Evolutionary conservation across 345 rosid genomes (phyloP), one percentile per base, ranked within the genome.

Genomic region (Firmiana major): DNA sequence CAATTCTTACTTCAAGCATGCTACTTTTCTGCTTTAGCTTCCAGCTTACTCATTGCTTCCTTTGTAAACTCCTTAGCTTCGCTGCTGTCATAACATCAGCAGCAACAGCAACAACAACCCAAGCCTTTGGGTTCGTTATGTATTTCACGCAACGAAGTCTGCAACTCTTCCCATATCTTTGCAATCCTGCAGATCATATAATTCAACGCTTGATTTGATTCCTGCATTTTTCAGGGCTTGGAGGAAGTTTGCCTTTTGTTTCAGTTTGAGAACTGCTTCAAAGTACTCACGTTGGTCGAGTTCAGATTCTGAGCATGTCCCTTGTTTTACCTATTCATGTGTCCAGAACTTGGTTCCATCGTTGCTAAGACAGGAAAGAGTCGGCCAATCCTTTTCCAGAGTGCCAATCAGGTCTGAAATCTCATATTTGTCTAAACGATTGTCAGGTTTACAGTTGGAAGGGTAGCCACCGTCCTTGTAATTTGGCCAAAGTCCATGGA

Each of bases 401-500:
- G 55, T 80, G 76, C 84, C 78, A 1, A 71, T 57, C 74, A 94
- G 79, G 54, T 90, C 93, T 68, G 90, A 80, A 13, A 94, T 85
- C 98, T 92, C n/a, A n/a, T n/a, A 84, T 60, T 71, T 71, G 21
- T 88, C 75, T 54, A 91, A 93, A 21, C 92, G 88, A 75, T 75
- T 84, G 49, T 58, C 26, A 3, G 85, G 74, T 70, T 96, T 93
- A 42, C 99, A 96, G 71, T 91, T 89, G 13, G 93, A 89, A 22
- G 99, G 98, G 82, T 91, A 96, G 1, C 87, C 74, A 3, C 99
- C 99, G 38, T 92, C 89, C 0, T 87, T 81, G 81, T 88, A 79
- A 65, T 96, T 96, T 69, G 99, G 99, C 99, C 99, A 96, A 19
- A 96, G 90, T 10, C 99, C 98, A 80, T 93, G 99, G 78, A 96